phyloP scores from a whole-genome alignment of 2,329 filamentous ascomycete genomes.

The Didymella lethalis region DNA sequence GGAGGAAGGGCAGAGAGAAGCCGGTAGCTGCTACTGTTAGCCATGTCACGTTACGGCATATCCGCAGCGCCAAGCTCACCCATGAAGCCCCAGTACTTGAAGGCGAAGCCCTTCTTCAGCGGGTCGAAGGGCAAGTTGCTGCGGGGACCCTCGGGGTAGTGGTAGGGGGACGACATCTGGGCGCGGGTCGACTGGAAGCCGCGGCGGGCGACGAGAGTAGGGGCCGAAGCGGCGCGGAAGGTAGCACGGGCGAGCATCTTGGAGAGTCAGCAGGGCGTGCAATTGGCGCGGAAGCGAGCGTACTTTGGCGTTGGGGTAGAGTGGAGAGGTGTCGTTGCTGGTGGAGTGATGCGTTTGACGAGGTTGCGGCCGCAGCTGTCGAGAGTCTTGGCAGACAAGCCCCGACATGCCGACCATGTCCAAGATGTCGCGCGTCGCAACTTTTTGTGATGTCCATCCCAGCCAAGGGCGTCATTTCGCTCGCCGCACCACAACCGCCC shows the following conservation, averaged over 20 bases:
- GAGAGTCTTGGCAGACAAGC: constrained; percentile 14
- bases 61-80: constrained; percentile 57
- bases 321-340: constrained; percentile 37
- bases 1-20: constrained; percentile 67
- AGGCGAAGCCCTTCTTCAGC: constrained; percentile 81
- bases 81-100: constrained; percentile 85
- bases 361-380: constrained; percentile 18
- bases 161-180: constrained; percentile 89
- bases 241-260: constrained; percentile 81
- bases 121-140: constrained; percentile 98
- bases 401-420: constrained; percentile 11
- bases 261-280: constrained; percentile 43
- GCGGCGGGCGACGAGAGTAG: constrained; percentile 79
- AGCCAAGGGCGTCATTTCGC: constrained; percentile 3
- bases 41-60: constrained; percentile 18
- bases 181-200: constrained; percentile 91
- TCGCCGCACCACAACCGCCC: constrained; percentile 9
- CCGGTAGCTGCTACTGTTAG: constrained; percentile 62
- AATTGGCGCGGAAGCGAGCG: constrained; percentile 36
- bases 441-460: constrained; percentile 17
- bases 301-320: constrained; percentile 43
- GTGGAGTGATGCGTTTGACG: constrained; percentile 23
- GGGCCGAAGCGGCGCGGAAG: constrained; percentile 67
- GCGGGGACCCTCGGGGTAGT: constrained; percentile 96
- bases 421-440: constrained; percentile 12